phyloP scores from a whole-genome alignment of 2,329 filamentous ascomycete species.

The Colletotrichum sp. region DNA sequence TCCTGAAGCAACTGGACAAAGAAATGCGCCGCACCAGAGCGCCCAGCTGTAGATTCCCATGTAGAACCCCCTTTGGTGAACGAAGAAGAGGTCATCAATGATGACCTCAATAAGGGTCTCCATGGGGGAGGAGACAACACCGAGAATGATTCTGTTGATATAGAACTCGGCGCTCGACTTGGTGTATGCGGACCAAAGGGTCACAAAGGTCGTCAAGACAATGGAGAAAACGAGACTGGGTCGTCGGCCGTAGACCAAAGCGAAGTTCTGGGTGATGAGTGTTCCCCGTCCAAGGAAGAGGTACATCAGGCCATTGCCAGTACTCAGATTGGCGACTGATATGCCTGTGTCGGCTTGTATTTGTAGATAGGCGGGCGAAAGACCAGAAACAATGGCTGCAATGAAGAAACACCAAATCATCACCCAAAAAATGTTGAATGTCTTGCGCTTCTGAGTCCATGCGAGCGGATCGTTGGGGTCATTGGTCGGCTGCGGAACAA shows the following conservation, averaged over 20 bases:
- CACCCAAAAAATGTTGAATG: constrained; percentile 23
- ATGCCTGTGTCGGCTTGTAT: constrained; percentile 27
- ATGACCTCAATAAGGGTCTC: constrained; percentile 27
- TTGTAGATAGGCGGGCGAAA: constrained; percentile 27
- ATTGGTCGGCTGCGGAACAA: constrained; percentile 26
- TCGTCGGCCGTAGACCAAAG: constrained; percentile 23
- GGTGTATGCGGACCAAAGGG: constrained; percentile 25
- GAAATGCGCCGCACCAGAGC: constrained; percentile 26
- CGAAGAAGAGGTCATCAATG: constrained; percentile 25
- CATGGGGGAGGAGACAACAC: constrained; percentile 24
- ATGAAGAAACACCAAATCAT: constrained; percentile 29
- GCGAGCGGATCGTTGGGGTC: constrained; percentile 26
- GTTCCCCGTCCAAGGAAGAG: constrained; percentile 26
- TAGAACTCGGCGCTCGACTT: constrained; percentile 25
- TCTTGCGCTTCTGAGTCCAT: constrained; percentile 24
- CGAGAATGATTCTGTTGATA: constrained; percentile 25
- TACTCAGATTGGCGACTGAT: constrained; percentile 27
- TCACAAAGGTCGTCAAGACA: constrained; percentile 20
- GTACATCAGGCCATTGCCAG: constrained; percentile 24
- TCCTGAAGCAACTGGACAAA: constrained; percentile 25
- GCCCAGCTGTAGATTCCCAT: constrained; percentile 28
- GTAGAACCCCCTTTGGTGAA: constrained; percentile 27
- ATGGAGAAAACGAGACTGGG: constrained; percentile 21
- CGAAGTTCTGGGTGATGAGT: constrained; percentile 24
- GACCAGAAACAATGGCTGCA: constrained; percentile 25